Evolutionary conservation across 164 flowering plant genomes (phyloP), one percentile per base, ranked within the genome.

Genomic region (Umbellularia californica): DNA sequence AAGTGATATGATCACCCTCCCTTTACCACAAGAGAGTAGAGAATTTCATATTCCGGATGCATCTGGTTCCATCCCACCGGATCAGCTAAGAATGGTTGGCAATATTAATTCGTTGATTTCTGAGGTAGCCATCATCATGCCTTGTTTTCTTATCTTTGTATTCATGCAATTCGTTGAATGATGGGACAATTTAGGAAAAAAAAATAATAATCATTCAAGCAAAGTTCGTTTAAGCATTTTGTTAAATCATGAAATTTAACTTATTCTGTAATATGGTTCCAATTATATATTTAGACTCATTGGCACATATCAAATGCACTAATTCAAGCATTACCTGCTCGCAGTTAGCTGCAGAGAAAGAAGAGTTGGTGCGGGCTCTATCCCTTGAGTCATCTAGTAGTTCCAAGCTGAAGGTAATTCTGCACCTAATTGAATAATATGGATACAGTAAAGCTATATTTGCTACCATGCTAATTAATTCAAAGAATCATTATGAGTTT

Each of bases 331-430:
- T 69, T 64, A 9, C 23, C 19, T 83, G 66, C 28, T 68, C 86
- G 82, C 87, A 95, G 99, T 83, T 96, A 70, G 82, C 91, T 17
- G 71, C 86, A 81, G 98, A 96, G 87, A 96, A 94, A 80, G 97
- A 92, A 75, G 92, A 94, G 77, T 77, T 96, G 86, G 70, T 80
- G 71, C 82, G 74, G 73, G 87, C 89, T 52, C 84, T 93, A 81
- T 80, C 83, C 52, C 81, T 86, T 52, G 92, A 94, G 81, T 88
- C 90, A 75, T 84, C 94, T 72, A 81, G 87, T 65, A 81, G 82
- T 83, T 83, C 88, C 22, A 84, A 82, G 79, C 77, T 94, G 65
- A 87, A 91, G 97, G 99, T 95, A 87, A 77, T 22, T n/a, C n/a
- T 55, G 60, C 60, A 55, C 17, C 5, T 15, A 55, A 55, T 55